A percentile compares a stretch with the other conserved stretches of the same genome.
phyloP scores from a whole-genome alignment of 305 asterid species.

The Fraxinus dipetala region DNA sequence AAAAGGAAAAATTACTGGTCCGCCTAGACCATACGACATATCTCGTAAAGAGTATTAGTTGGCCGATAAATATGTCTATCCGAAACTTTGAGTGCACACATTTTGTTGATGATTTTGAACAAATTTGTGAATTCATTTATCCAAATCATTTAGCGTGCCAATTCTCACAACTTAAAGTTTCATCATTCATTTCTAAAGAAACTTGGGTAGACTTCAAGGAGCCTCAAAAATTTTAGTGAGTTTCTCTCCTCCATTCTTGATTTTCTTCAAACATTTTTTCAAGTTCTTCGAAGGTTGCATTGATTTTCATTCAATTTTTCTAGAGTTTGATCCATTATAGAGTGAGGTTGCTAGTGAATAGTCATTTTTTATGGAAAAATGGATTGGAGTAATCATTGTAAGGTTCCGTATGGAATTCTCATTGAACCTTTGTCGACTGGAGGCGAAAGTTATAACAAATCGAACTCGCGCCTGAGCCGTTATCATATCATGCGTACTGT shows the following conservation, averaged over 20 bases:
- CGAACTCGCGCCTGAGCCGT: too few species aligned
- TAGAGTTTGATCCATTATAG: neutral
- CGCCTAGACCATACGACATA: neutral
- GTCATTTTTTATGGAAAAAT: neutral
- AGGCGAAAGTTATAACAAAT: too few species aligned
- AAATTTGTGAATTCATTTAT: neutral
- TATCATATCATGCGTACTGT: too few species aligned
- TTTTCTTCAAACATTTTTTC: neutral
- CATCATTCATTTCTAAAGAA: neutral
- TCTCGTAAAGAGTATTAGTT: neutral
- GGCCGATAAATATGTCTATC: neutral
- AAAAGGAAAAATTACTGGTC: neutral
- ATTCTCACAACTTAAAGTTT: neutral
- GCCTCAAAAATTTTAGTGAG: neutral
- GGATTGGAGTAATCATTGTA: neutral
- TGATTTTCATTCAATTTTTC: neutral
- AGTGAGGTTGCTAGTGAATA: neutral
- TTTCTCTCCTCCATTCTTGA: neutral
- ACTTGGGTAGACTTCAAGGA: neutral
- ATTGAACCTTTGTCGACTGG: neutral
- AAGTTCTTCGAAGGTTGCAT: neutral
- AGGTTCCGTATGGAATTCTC: neutral
- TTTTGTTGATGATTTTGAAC: neutral
- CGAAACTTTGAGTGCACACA: neutral
- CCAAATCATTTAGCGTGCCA: neutral